A percentile compares a stretch with the other conserved stretches of the same genome.
Conservation (phyloP, 2,329 filamentous ascomycete species). For the Tolypocladium ophioglossoides region DNA sequence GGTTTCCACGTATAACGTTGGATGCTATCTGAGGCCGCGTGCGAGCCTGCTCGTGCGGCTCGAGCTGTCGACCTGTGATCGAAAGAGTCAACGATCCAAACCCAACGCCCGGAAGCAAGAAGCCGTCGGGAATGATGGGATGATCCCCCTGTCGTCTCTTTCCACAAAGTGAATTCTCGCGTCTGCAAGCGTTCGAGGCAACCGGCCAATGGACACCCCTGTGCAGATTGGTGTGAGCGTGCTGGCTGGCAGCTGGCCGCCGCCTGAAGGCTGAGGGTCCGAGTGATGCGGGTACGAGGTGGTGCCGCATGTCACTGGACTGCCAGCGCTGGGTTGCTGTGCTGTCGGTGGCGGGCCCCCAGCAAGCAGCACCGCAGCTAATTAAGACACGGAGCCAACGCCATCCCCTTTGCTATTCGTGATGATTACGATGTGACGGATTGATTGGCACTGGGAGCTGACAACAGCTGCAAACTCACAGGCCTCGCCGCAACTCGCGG, state of each 20-base stretch:
- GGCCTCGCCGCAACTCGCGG: background rate
- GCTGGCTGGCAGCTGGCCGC: background rate
- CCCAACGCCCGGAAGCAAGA: background rate
- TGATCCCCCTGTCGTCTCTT: background rate
- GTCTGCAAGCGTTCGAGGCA: background rate
- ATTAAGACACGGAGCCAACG: background rate
- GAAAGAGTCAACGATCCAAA: background rate
- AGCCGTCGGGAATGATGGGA: background rate
- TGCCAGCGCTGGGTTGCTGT: background rate
- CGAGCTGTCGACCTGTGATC: background rate
- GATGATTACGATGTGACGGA: conserved; percentile 1
- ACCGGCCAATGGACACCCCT: background rate
- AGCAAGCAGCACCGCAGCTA: background rate
- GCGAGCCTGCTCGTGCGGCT: background rate
- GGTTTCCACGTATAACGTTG: background rate
- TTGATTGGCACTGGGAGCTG: background rate
- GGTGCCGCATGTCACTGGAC: background rate
- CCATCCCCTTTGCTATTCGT: background rate
- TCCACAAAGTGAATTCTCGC: background rate
- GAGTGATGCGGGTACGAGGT: background rate
- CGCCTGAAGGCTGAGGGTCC: background rate
- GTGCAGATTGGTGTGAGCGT: background rate
- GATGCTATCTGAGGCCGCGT: background rate
- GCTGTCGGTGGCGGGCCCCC: background rate
- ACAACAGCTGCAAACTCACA: background rate